Conservation (phyloP, 306 rosid genomes). For the Begonia peltatifolia region DNA sequence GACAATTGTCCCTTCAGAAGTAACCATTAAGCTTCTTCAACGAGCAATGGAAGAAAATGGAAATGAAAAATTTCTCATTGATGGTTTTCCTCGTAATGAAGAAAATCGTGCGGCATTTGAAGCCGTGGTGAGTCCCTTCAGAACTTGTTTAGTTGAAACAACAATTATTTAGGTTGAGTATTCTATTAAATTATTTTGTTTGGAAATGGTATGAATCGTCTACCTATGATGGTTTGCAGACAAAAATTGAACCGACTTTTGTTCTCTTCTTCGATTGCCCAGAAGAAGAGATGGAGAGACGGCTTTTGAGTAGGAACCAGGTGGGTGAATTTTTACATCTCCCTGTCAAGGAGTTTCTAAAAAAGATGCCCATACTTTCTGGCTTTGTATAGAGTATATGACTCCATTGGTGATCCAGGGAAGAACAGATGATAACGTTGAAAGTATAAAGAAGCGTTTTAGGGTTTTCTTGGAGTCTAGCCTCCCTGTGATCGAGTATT, state of each 20-base stretch:
- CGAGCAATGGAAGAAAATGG: conserved; percentile 61
- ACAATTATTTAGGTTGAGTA: not conserved
- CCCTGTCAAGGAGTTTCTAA: not conserved
- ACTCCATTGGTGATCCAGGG: conserved; percentile 39
- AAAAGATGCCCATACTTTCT: not conserved
- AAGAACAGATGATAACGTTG: conserved; percentile 89
- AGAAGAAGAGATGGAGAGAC: conserved; percentile 87
- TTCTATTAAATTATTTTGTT: not conserved
- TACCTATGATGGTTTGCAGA: conserved; percentile 37
- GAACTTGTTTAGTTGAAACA: not conserved
- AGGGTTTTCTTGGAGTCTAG: conserved; percentile 84
- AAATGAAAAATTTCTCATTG: conserved; percentile 88
- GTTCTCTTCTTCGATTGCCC: conserved; percentile 80
- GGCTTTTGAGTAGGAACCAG: conserved; percentile 82
- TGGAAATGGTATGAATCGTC: not conserved
- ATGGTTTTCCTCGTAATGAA: conserved; percentile 98
- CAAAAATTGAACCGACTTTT: conserved; percentile 70
- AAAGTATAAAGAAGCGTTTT: conserved; percentile 91
- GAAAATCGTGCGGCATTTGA: conserved; percentile 99
- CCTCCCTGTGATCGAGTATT: conserved; percentile 69
- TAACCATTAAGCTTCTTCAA: conserved; percentile 83
- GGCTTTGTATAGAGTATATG: not conserved
- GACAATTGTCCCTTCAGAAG: conserved; percentile 89
- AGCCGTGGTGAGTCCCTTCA: conserved; percentile 44
- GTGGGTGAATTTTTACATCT: conserved; percentile 22